Evolutionary conservation across 352 stramenopile species (phyloP).

Genomic region (Phytopythium helicoides): DNA sequence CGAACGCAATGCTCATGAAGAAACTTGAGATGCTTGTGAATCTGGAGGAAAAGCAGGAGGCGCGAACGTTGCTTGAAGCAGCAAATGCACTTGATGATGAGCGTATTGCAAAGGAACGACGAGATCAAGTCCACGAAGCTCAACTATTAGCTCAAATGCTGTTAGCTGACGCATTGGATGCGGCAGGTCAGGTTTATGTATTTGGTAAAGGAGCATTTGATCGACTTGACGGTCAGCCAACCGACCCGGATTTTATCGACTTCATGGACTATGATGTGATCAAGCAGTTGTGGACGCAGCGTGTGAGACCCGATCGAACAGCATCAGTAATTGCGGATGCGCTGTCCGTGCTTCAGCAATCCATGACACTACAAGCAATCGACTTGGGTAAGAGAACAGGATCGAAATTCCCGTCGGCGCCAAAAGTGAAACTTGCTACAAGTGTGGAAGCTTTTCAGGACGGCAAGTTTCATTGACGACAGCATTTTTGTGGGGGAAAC

Average conservation of each 20-base stretch:
- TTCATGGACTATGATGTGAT: constrained; percentile 71
- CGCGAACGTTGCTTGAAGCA: constrained; percentile 50
- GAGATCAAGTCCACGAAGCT: constrained; percentile 49
- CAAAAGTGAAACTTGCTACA: constrained; percentile 35
- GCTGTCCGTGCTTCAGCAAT: not conserved
- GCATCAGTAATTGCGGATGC: constrained; percentile 3
- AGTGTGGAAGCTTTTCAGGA: constrained; percentile 42
- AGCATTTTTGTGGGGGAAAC: constrained; percentile 72
- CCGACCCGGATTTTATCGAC: constrained; percentile 62
- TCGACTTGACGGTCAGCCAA: constrained; percentile 56
- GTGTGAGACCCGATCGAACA: constrained; percentile 30
- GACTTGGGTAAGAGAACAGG: no score
- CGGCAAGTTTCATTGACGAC: constrained; percentile 62
- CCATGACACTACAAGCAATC: not conserved
- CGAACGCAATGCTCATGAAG: constrained; percentile 43
- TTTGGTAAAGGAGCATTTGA: constrained; percentile 69
- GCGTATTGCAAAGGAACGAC: constrained; percentile 32
- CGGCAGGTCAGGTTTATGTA: constrained; percentile 73
- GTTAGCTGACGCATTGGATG: constrained; percentile 61
- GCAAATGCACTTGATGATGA: constrained; percentile 51
- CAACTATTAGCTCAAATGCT: constrained; percentile 36
- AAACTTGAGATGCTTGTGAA: constrained; percentile 64
- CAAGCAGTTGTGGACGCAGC: constrained; percentile 48
- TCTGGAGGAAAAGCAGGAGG: constrained; percentile 68
- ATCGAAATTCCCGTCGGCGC: constrained; percentile 17